phyloP scores from a whole-genome alignment of 371 early-diverging fungal genomes.

The Actinomortierella wolfii region DNA sequence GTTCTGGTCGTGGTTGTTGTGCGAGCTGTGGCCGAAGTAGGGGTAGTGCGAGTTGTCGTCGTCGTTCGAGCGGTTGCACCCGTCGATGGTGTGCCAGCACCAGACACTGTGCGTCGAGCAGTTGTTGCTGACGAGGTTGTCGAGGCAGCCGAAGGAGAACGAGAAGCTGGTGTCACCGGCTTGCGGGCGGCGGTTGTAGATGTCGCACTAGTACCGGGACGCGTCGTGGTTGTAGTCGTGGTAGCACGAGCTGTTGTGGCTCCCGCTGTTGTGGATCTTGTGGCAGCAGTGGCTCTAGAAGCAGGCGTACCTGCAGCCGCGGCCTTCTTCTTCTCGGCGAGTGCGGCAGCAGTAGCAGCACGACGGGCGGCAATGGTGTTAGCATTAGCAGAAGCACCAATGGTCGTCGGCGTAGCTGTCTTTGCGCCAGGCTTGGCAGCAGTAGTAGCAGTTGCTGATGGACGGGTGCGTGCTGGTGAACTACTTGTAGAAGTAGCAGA shows the following conservation, averaged over 20 bases:
- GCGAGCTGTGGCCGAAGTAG: conserved; percentile 2
- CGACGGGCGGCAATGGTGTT: conserved; percentile 32
- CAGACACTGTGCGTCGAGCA: conserved; percentile 8
- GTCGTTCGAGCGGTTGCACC: conserved; percentile 26
- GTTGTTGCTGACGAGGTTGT: conserved; percentile 7
- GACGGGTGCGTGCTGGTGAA: conserved; percentile 1
- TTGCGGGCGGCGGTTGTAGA: not conserved
- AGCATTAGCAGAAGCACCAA: conserved; percentile 6
- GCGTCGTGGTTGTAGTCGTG: conserved; percentile 6
- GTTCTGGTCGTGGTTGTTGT: conserved; percentile 5
- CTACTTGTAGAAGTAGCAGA: not conserved
- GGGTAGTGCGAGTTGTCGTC: conserved; percentile 19
- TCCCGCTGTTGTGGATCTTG: conserved; percentile 6
- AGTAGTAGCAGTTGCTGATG: conserved; percentile 11
- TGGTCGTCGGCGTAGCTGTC: conserved; percentile 10
- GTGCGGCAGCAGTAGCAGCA: conserved; percentile 12
- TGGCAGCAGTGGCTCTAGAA: conserved; percentile 1
- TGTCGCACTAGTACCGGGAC: not conserved
- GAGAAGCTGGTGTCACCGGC: not conserved
- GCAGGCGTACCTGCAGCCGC: conserved; percentile 3
- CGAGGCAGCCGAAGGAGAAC: not conserved
- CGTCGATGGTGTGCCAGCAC: conserved; percentile 24
- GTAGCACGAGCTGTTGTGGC: conserved; percentile 5
- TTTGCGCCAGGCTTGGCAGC: conserved; percentile 6
- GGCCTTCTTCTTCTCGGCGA: conserved; percentile 23